Percentiles rank a stretch among this genome's conserved stretches.
Evolutionary conservation across 306 rosid species (phyloP).

Genomic region (Aeschynomene evenia): DNA sequence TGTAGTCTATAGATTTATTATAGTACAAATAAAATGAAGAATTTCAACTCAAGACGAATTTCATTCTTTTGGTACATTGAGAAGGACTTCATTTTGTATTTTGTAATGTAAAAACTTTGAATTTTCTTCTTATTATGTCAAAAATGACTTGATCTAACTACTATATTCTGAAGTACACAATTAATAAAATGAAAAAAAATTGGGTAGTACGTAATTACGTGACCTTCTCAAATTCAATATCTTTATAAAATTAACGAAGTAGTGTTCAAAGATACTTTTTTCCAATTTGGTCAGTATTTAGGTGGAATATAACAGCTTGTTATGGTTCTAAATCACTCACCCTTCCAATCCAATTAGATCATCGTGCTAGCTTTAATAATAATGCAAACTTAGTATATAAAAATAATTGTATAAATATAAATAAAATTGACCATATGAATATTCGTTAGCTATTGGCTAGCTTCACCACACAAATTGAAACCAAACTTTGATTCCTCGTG

Average conservation of each 20-base stretch:
- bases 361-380: not conserved
- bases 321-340: conserved; percentile 15
- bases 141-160: too few species aligned
- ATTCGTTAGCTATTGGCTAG: conserved; percentile 21
- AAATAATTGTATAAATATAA: conserved; percentile 7
- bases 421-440: conserved; percentile 1
- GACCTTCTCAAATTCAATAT: not conserved
- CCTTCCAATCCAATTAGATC: not conserved
- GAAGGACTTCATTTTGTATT: too few species aligned
- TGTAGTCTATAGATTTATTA: too few species aligned
- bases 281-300: not conserved
- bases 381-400: not conserved
- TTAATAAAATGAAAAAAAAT: too few species aligned
- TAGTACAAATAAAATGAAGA: too few species aligned
- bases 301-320: conserved; percentile 34
- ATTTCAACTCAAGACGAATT: too few species aligned
- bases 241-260: too few species aligned
- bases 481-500: conserved; percentile 16
- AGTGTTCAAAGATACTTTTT: conserved; percentile 2
- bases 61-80: too few species aligned
- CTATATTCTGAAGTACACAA: not conserved
- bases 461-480: not conserved
- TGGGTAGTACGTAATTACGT: not conserved
- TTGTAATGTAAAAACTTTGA: too few species aligned
- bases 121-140: too few species aligned